Conservation (phyloP, 805 yeast genomes). For the Candida endomychidarum region DNA sequence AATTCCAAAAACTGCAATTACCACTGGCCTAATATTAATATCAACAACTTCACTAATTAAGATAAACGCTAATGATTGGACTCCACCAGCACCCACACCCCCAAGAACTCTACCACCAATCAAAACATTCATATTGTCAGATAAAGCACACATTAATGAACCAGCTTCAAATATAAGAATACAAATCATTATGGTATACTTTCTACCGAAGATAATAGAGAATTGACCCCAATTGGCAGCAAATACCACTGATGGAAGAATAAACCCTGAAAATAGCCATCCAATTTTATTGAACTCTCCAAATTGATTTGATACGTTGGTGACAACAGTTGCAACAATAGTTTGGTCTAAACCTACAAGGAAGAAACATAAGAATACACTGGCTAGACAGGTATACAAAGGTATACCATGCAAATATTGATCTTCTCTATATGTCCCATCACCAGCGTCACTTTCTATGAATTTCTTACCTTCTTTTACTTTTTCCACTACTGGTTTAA, state of each 20-base stretch:
- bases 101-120: conserved; percentile 42
- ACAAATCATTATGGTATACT: conserved; percentile 19
- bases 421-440: conserved; percentile 39
- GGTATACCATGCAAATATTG: conserved; percentile 32
- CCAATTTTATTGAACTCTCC: conserved; percentile 33
- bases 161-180: conserved; percentile 19
- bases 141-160: conserved; percentile 38
- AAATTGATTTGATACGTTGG: conserved; percentile 36
- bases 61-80: conserved; percentile 28
- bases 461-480: conserved; percentile 16
- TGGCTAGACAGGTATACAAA: conserved; percentile 24
- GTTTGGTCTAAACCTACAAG: conserved; percentile 41
- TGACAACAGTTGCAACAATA: conserved; percentile 34
- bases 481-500: background rate
- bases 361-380: conserved; percentile 32
- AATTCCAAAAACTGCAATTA: conserved; percentile 35
- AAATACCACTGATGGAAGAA: conserved; percentile 33
- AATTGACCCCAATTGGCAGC: conserved; percentile 37
- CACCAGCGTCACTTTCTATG: conserved; percentile 43
- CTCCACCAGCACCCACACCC: conserved; percentile 39
- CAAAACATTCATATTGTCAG: conserved; percentile 33
- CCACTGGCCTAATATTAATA: conserved; percentile 33
- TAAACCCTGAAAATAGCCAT: conserved; percentile 39
- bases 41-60: conserved; percentile 33
- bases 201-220: conserved; percentile 38